Conservation (phyloP, 2,329 filamentous ascomycete genomes). For the Monilinia polystroma region DNA sequence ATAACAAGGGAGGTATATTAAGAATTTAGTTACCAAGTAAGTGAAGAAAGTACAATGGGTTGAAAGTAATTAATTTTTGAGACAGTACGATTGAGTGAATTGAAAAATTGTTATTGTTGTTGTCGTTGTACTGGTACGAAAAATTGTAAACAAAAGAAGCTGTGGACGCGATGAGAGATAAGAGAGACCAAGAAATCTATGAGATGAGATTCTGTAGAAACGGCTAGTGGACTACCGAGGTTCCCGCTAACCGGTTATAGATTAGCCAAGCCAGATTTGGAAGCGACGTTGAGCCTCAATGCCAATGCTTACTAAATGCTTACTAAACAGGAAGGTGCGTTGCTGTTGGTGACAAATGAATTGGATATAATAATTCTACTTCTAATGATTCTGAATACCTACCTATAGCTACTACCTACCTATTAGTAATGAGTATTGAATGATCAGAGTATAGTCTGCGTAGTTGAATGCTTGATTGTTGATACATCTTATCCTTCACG, state of each 20-base stretch:
- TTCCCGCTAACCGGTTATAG: neutral
- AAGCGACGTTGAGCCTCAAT: neutral
- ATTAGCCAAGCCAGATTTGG: neutral
- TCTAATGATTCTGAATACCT: no score
- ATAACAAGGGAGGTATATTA: neutral
- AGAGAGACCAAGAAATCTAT: neutral
- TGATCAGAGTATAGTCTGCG: no score
- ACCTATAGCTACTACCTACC: no score
- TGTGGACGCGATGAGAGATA: slow-evolving; percentile 1
- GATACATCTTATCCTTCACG: no score
- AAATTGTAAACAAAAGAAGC: slow-evolving; percentile 14
- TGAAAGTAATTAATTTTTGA: neutral
- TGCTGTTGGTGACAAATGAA: no score
- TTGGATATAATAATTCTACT: no score
- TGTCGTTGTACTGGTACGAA: neutral
- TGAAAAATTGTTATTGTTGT: neutral
- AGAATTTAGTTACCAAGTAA: neutral
- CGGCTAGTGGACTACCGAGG: neutral
- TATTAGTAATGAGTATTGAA: no score
- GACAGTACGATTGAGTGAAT: no score
- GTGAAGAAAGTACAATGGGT: slow-evolving; percentile 7
- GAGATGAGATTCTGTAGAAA: slow-evolving; percentile 16
- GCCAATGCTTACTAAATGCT: no score
- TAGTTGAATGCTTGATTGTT: no score
- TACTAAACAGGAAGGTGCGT: no score